Base-by-base conservation (phyloP, 129 eudicot genomes). In the Calendula officinalis region DNA sequence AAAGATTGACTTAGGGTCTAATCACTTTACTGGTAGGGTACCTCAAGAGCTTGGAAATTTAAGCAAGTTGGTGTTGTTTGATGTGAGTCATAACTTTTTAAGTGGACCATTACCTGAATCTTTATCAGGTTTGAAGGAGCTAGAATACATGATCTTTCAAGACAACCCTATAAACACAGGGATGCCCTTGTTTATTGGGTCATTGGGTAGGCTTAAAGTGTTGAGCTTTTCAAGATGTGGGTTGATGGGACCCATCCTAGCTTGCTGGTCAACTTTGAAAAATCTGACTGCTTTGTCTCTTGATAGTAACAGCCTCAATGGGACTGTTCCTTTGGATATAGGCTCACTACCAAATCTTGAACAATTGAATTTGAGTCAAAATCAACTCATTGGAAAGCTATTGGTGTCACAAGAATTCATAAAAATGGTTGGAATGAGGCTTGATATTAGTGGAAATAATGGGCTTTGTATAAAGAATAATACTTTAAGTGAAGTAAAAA, bases 191-290 rank as follows among this genome's bases (percentile, higher is more conserved):
- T 85, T 77, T 58, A 60, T 79, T 59, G 83, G 79, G 53, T 62
- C 79, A 54, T 52, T 85, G 32, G 67, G 35, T 15, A 67, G 73
- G 60, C 83, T 85, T 65, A 76, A 59, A 66, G 94, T 70, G 16
- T 60, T 85, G 67, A 79, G 81, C 70, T 79, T 79, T 63, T 85
- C 94, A 47, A 65, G 81, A 9, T 85, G 94, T 77, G 83, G 94
- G 50, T 42, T 85, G 62, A 73, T 53, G 52, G 86, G 94, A 49
- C 79, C 79, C 32, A 73, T 85, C 60, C 62, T 79, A 7, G n/a
- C 52, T 63, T 42, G 62, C 57, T 47, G 82, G 56, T 72, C 85
- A 53, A 77, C 42, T 11, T 74, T 85, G 79, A 77, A 75, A 9
- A 80, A 69, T 56, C 74, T 85, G 49, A 79, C 79, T 45, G 70